A percentile compares a stretch with the other conserved stretches of the same genome.
phyloP scores from a whole-genome alignment of 1,284 basidiomycete species.

The Ganoderma lingzhi region DNA sequence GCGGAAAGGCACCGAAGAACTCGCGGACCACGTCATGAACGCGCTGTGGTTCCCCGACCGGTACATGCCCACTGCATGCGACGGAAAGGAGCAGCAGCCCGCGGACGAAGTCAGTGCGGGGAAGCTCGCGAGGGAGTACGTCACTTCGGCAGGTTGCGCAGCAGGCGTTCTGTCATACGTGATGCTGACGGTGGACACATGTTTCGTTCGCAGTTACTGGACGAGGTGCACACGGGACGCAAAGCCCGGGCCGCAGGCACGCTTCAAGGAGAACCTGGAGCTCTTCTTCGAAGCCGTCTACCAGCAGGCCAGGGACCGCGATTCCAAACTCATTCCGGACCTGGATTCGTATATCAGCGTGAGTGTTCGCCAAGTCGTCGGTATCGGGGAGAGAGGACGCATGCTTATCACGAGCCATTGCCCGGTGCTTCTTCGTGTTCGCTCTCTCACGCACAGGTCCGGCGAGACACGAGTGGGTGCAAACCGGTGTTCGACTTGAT shows the following conservation, averaged over 20 bases:
- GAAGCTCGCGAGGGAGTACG: constrained; percentile 45
- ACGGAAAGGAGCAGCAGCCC: constrained; percentile 33
- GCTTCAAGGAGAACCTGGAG: constrained; percentile 47
- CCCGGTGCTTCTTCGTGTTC: constrained; percentile 1
- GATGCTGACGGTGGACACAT: constrained; percentile 6
- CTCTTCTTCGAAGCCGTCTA: constrained; percentile 49
- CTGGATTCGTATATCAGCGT: constrained; percentile 50
- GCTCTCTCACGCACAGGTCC: constrained; percentile 25
- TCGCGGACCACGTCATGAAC: constrained; percentile 48
- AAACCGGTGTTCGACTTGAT: constrained; percentile 50
- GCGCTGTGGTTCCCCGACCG: constrained; percentile 45
- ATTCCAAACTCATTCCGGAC: constrained; percentile 43
- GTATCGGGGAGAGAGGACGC: constrained; percentile 5
- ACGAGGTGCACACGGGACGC: constrained; percentile 44
- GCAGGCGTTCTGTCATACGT: background rate
- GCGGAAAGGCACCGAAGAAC: constrained; percentile 40
- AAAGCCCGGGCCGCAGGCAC: constrained; percentile 40
- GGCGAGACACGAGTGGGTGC: constrained; percentile 43
- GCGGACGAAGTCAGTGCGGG: constrained; percentile 35
- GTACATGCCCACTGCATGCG: constrained; percentile 39
- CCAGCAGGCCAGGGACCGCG: constrained; percentile 45
- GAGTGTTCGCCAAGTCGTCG: constrained; percentile 13
- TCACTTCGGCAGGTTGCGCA: constrained; percentile 3
- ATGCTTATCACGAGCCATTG: background rate
- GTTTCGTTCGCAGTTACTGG: constrained; percentile 41